Percentiles rank a stretch among this genome's conserved stretches.
phyloP scores from a whole-genome alignment of 139 green algal genomes.

The Closterium sp. region DNA sequence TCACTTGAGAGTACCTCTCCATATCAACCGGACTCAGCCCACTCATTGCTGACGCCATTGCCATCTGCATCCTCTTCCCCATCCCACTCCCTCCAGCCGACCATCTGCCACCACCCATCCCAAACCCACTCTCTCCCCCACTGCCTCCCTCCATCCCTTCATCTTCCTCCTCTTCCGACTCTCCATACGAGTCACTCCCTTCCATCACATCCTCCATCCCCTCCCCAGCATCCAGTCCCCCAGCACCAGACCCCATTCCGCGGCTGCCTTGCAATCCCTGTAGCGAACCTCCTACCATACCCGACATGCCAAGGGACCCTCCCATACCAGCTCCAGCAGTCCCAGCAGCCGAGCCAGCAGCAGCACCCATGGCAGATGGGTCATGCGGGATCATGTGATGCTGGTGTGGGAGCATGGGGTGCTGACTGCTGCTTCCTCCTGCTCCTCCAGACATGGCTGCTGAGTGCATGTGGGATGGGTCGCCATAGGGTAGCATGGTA shows the following conservation, averaged over 20 bases:
- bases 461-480: not conserved
- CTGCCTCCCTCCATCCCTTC: not conserved
- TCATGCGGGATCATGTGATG: not conserved
- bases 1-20: not conserved
- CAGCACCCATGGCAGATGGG: not conserved
- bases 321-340: not conserved
- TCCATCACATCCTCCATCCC: not conserved
- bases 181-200: not conserved
- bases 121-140: not conserved
- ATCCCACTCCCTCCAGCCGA: not conserved
- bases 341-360: not conserved
- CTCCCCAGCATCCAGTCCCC: not conserved
- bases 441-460: not conserved
- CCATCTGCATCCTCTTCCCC: not conserved
- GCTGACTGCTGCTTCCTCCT: not conserved
- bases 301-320: not conserved
- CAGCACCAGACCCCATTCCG: not conserved
- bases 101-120: not conserved
- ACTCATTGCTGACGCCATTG: not conserved
- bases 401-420: not conserved
- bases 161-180: not conserved
- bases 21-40: not conserved
- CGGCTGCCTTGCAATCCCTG: not conserved
- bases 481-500: not conserved
- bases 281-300: not conserved